Evolutionary conservation across 371 early-diverging fungal species (phyloP).

Genomic region (Mortierella sp.): DNA sequence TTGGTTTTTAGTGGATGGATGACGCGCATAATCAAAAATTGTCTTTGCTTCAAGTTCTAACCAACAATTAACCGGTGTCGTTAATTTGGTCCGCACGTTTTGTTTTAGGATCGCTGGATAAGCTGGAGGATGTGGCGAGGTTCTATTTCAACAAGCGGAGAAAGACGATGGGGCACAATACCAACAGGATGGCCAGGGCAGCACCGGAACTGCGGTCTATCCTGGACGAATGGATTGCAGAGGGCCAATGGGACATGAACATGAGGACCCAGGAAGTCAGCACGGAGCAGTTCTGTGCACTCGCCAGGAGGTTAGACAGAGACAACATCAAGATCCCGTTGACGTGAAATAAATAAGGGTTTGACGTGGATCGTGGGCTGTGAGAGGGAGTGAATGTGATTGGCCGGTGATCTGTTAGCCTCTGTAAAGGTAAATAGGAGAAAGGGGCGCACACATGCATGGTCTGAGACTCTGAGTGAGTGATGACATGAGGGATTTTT

Average conservation of each 20-base stretch:
- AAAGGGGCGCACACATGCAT: no score
- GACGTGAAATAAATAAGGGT: constrained; percentile 14
- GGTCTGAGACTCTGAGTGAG: no score
- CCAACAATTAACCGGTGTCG: no score
- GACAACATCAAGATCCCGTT: constrained; percentile 50
- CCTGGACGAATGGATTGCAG: constrained; percentile 39
- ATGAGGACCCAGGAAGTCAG: constrained; percentile 36
- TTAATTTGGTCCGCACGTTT: not conserved
- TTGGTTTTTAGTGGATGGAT: not conserved
- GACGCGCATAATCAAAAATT: no score
- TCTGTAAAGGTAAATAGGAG: not conserved
- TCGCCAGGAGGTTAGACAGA: constrained; percentile 35
- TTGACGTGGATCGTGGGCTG: not conserved
- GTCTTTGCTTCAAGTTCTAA: no score
- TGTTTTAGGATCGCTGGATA: constrained; percentile 57
- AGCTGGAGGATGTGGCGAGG: constrained; percentile 75
- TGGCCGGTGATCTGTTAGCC: not conserved
- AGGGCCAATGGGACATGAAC: constrained; percentile 38
- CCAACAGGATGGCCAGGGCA: constrained; percentile 56
- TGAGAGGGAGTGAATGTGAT: not conserved
- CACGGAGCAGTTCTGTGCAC: constrained; percentile 46
- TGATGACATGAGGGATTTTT: not conserved
- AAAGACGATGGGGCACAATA: constrained; percentile 78
- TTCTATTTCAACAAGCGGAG: constrained; percentile 80
- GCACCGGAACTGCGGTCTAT: constrained; percentile 29